Evolutionary conservation across 2,329 filamentous ascomycete genomes (phyloP).

Genomic region (Boeremia exigua): DNA sequence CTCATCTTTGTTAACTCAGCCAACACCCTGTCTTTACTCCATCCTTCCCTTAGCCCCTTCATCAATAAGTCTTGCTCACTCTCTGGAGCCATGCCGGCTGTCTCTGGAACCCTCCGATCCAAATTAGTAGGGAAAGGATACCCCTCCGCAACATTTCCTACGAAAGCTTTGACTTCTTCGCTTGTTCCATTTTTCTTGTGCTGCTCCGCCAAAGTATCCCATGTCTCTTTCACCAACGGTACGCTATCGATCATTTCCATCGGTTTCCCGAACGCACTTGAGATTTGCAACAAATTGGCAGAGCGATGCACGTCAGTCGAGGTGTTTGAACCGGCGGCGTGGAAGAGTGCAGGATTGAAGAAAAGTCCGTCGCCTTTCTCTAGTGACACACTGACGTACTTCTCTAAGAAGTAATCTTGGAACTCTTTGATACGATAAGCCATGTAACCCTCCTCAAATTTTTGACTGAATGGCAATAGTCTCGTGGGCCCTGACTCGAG

Average conservation of each 20-base stretch:
- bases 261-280: constrained; percentile 66
- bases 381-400: constrained; percentile 61
- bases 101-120: constrained; percentile 62
- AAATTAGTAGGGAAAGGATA: constrained; percentile 70
- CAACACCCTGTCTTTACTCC: constrained; percentile 51
- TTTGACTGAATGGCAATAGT: constrained; percentile 66
- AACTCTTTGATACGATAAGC: constrained; percentile 63
- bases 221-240: constrained; percentile 56
- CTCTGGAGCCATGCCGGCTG: constrained; percentile 65
- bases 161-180: constrained; percentile 54
- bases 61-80: constrained; percentile 63
- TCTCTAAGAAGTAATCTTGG: constrained; percentile 59
- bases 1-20: constrained; percentile 49
- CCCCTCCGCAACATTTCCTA: constrained; percentile 62
- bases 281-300: constrained; percentile 69
- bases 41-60: constrained; percentile 52
- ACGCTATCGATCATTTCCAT: constrained; percentile 67
- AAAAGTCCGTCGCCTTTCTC: constrained; percentile 66
- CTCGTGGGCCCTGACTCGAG: constrained; percentile 65
- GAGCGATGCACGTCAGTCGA: constrained; percentile 57
- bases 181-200: constrained; percentile 49
- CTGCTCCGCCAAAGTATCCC: constrained; percentile 48
- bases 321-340: constrained; percentile 67
- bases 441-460: constrained; percentile 63
- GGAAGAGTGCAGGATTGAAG: constrained; percentile 68